A percentile compares a stretch with the other conserved stretches of the same genome.
Evolutionary conservation across 2,329 filamentous ascomycete species (phyloP).

Genomic region (Chrysoporthe austroafricana): DNA sequence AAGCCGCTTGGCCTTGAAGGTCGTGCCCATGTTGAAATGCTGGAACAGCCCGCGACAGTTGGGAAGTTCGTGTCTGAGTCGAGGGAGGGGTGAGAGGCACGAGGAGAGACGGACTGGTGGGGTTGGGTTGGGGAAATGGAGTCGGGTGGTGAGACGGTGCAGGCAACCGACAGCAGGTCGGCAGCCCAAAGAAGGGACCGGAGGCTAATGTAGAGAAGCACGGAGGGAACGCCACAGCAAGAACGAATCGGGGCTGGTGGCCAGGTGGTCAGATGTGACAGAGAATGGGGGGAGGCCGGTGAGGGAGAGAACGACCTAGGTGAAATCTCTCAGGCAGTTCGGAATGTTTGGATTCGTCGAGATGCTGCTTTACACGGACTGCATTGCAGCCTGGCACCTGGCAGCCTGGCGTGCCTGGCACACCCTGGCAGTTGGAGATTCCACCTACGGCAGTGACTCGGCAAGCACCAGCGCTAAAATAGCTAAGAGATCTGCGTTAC

Average conservation of each 20-base stretch:
- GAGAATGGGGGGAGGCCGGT: background rate
- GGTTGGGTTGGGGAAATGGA: conserved; percentile 4
- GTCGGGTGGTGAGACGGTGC: background rate
- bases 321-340: background rate
- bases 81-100: background rate
- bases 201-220: background rate
- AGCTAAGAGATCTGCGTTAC: background rate
- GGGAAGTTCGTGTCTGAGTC: background rate
- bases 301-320: background rate
- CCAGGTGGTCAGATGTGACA: background rate
- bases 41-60: background rate
- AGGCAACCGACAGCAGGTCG: background rate
- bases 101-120: background rate
- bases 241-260: background rate
- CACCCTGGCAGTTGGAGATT: background rate
- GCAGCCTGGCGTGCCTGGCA: background rate
- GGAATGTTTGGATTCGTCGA: background rate
- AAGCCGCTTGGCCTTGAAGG: conserved; percentile 59
- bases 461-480: conserved; percentile 1
- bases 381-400: background rate
- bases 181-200: background rate
- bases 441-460: background rate
- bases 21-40: conserved; percentile 42
- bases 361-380: background rate
- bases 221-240: background rate